Evolutionary conservation across 2,329 filamentous ascomycete genomes (phyloP).

Genomic region (Coniochaeta prunicola): DNA sequence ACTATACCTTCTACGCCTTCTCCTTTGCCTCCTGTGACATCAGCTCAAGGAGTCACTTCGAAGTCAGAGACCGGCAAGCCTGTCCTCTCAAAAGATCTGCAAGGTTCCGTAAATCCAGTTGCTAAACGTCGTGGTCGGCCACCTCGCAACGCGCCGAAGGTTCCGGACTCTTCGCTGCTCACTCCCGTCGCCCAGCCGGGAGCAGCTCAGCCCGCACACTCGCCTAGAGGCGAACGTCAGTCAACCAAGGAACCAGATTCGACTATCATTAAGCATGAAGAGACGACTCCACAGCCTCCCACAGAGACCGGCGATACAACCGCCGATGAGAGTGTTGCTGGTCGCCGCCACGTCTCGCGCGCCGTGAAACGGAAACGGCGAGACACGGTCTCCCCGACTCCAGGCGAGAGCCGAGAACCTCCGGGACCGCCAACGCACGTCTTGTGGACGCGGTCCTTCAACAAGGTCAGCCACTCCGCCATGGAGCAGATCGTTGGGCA

Average conservation of each 20-base stretch:
- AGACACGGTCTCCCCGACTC: constrained; percentile 35
- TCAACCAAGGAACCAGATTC: constrained; percentile 31
- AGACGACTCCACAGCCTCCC: constrained; percentile 42
- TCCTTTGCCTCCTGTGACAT: not conserved
- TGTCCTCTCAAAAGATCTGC: not conserved
- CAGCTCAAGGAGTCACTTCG: not conserved
- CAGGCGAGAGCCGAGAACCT: constrained; percentile 22
- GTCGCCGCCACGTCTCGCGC: constrained; percentile 28
- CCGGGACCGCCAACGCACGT: constrained; percentile 58
- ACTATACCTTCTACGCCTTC: not conserved
- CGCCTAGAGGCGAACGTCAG: not conserved
- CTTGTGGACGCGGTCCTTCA: constrained; percentile 68
- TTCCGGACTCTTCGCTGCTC: constrained; percentile 15
- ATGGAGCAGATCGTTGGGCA: constrained; percentile 72
- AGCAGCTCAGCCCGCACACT: not conserved
- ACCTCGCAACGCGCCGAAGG: constrained; percentile 27
- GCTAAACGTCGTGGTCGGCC: constrained; percentile 24
- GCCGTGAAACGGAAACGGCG: constrained; percentile 50
- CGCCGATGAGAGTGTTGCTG: constrained; percentile 42
- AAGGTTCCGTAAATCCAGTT: constrained; percentile 3
- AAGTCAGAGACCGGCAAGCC: not conserved
- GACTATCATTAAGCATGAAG: constrained; percentile 52
- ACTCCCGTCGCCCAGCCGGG: constrained; percentile 9
- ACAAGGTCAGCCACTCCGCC: constrained; percentile 64
- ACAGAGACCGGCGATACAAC: constrained; percentile 51